Conservation (phyloP, 768 basidiomycete genomes). For the Hypsizygus marmoreus region DNA sequence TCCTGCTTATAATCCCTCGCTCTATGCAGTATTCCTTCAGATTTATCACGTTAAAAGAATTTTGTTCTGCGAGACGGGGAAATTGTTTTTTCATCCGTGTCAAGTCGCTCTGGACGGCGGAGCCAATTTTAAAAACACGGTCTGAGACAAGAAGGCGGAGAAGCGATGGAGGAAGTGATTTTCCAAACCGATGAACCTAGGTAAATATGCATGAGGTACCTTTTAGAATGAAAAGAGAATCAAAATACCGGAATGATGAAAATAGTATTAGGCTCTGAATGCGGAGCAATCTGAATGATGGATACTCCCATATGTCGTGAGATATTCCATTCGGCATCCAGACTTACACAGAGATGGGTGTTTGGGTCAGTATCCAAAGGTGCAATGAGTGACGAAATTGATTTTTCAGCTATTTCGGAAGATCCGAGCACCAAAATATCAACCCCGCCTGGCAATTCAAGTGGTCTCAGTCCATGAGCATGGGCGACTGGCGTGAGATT, state of each 20-base stretch:
- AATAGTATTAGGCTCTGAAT: background rate
- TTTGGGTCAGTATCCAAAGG: background rate
- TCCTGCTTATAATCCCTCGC: background rate
- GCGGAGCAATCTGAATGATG: conserved; percentile 7
- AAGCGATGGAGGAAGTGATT: too few species aligned
- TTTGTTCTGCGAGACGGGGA: background rate
- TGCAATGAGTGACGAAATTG: background rate
- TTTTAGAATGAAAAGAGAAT: background rate
- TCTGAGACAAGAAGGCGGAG: background rate
- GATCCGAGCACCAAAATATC: background rate
- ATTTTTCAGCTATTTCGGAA: background rate
- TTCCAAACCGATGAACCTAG: too few species aligned
- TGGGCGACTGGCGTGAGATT: conserved; percentile 5
- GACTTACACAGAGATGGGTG: conserved; percentile 3
- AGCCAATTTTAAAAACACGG: conserved; percentile 9
- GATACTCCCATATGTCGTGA: conserved; percentile 4
- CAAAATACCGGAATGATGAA: conserved; percentile 3
- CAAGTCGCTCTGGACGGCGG: conserved; percentile 1
- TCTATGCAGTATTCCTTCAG: conserved; percentile 10
- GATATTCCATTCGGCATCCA: conserved; percentile 7
- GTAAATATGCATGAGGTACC: background rate
- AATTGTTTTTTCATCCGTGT: conserved; percentile 7
- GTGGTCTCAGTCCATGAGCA: background rate
- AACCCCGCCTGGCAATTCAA: background rate
- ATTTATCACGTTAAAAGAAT: conserved; percentile 4